A percentile compares a stretch with the other conserved stretches of the same genome.
Conservation (phyloP, 2,329 filamentous ascomycete species). For the Boeremia exigua region DNA sequence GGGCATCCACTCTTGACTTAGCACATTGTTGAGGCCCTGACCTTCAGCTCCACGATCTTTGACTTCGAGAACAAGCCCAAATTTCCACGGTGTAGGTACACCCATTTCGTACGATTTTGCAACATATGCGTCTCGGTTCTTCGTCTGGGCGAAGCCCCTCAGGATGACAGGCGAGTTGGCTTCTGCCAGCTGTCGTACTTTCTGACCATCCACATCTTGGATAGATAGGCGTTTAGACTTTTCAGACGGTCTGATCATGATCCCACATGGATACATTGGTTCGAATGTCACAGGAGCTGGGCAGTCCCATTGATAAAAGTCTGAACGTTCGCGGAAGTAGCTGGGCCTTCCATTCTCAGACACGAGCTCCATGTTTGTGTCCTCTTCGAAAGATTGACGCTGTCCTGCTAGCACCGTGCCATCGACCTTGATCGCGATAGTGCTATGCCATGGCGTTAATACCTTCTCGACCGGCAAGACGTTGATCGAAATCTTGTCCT, state of each 20-base stretch:
- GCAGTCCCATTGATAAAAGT: slow-evolving; percentile 18
- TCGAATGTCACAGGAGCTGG: slow-evolving; percentile 20
- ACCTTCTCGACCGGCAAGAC: slow-evolving; percentile 19
- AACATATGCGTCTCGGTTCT: slow-evolving; percentile 55
- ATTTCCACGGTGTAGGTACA: slow-evolving; percentile 59
- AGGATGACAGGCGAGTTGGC: slow-evolving; percentile 61
- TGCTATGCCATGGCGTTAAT: slow-evolving; percentile 31
- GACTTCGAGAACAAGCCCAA: slow-evolving; percentile 66
- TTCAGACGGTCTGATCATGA: slow-evolving; percentile 24
- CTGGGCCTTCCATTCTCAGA: slow-evolving; percentile 24
- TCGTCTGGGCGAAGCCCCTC: slow-evolving; percentile 58
- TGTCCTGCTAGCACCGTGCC: slow-evolving; percentile 19
- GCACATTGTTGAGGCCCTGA: slow-evolving; percentile 59
- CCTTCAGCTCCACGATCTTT: slow-evolving; percentile 62
- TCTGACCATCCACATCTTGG: slow-evolving; percentile 53
- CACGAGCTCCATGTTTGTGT: slow-evolving; percentile 23
- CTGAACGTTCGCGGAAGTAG: slow-evolving; percentile 27
- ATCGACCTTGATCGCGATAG: slow-evolving; percentile 17
- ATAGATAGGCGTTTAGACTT: slow-evolving; percentile 38
- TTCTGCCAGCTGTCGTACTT: slow-evolving; percentile 56
- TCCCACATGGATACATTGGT: slow-evolving; percentile 28
- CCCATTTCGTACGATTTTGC: slow-evolving; percentile 58
- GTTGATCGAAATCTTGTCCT: slow-evolving; percentile 33
- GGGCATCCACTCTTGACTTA: slow-evolving; percentile 59
- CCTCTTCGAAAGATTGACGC: slow-evolving; percentile 13